Evolutionary conservation across 179 eudicot genomes (phyloP), one percentile per base, ranked within the genome.

Genomic region (Corrigiola litoralis): DNA sequence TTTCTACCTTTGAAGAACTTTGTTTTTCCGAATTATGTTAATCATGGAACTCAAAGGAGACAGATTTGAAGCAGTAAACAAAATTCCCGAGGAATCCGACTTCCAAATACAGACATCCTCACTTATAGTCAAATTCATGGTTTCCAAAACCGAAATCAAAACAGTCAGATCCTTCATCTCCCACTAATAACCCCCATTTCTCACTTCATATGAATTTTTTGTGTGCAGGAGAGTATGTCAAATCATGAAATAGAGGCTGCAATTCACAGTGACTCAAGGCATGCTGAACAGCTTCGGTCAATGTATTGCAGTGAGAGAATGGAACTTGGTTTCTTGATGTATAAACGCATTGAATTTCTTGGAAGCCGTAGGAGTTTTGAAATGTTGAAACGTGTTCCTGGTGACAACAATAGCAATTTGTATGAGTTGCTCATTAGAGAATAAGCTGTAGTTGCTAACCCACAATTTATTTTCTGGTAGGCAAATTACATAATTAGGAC

Each of bases 291-390:
- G 66, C 94, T 94, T 17, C 85, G 97, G 67, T 78, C 87, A 32
- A 44, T 74, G 42, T 94, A 90, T 74, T 73, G 88, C 60, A 77
- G 81, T 58, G 83, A 79, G 44, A 79, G 68, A 64, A 77, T 77
- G 0, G 70, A 64, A 36, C 33, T n/a, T 27, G 82, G 89, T 42
- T 57, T 8, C 48, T 51, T 82, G 38, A 55, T 68, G 68, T 81
- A 82, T 75, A 94, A 87, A 70, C 88, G 91, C 64, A 81, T 90
- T 21, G 86, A 90, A 38, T 80, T 94, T 71, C 63, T 94, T 49
- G 99, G 99, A 45, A 94, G 94, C 63, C 90, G 97, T 12, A 87
- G 51, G 77, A 81, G 82, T 74, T 90, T 87, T 70, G 97, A 94
- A 79, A 90, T 82, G 95, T 74, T 94, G 75, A 94, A 87, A 77